Percentiles rank a stretch among this genome's conserved stretches.
These are phyloP conservation scores for Austroboletus niveus DNA, from an alignment of 1,284 basidiomycete genomes.

Conservation along the genomic window DNA sequence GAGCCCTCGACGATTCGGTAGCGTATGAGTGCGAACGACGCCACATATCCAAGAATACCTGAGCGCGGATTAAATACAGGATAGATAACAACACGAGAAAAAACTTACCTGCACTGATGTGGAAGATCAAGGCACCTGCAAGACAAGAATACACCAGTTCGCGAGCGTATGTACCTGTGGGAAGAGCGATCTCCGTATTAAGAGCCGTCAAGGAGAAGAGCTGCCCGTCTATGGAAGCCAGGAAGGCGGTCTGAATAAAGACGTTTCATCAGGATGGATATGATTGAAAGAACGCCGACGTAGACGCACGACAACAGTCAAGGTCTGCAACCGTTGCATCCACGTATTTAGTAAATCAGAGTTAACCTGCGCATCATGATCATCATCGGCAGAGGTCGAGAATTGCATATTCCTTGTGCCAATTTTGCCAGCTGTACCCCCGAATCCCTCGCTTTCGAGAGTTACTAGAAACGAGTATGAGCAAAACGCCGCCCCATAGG, in stretches of 20 bases:
- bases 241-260: conserved; percentile 27
- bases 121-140: conserved; percentile 30
- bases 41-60: conserved; percentile 31
- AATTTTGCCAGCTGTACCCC: conserved; percentile 3
- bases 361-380: conserved; percentile 11
- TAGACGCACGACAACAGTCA: conserved; percentile 31
- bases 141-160: conserved; percentile 31
- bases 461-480: conserved; percentile 6
- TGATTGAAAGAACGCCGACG: neutral
- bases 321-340: conserved; percentile 27
- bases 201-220: conserved; percentile 28
- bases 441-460: conserved; percentile 1
- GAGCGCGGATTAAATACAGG: neutral
- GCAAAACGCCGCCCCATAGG: neutral
- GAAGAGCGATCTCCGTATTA: conserved; percentile 19
- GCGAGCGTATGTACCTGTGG: conserved; percentile 6
- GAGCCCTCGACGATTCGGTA: conserved; percentile 22
- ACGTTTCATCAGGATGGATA: neutral
- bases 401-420: neutral
- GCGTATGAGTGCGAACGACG: conserved; percentile 28
- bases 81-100: neutral
- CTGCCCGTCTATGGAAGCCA: conserved; percentile 28
- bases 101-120: conserved; percentile 28
- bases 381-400: conserved; percentile 1
- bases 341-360: conserved; percentile 23